Evolutionary conservation across 129 eudicot species (phyloP).

Genomic region (Glebionis coronaria): DNA sequence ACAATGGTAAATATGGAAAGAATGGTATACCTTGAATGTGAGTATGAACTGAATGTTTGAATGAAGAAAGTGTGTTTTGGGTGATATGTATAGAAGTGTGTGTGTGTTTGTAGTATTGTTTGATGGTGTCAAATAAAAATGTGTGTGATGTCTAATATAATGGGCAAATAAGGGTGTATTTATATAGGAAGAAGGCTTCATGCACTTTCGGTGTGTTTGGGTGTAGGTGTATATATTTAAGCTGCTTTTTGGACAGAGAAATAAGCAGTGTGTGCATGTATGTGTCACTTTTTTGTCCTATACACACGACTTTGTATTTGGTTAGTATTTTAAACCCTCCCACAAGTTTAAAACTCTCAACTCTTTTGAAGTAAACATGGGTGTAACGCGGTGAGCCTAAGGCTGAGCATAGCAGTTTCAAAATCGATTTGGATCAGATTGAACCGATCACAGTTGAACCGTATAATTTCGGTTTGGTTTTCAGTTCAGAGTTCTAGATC

Average conservation of each 20-base stretch:
- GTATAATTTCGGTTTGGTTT: too few species aligned
- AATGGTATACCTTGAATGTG: too few species aligned
- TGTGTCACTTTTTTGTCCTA: background rate
- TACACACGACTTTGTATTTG: background rate
- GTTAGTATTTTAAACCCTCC: too few species aligned
- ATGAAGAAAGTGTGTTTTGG: background rate
- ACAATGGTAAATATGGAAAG: too few species aligned
- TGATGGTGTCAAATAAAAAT: conserved; percentile 14
- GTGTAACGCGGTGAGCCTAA: too few species aligned
- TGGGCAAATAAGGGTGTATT: background rate
- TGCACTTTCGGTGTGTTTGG: conserved; percentile 24
- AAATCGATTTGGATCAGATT: too few species aligned
- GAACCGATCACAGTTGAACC: too few species aligned
- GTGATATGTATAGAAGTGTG: background rate
- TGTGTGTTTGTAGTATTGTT: conserved; percentile 10
- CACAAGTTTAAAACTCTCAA: too few species aligned
- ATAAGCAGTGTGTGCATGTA: background rate
- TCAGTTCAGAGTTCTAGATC: too few species aligned
- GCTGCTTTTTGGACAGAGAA: background rate
- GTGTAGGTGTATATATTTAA: background rate
- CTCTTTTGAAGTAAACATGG: too few species aligned
- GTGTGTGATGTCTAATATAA: conserved; percentile 25
- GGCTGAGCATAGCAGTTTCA: too few species aligned
- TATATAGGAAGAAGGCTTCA: conserved; percentile 27
- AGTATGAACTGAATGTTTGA: background rate